A percentile compares a stretch with the other conserved stretches of the same genome.
These are phyloP conservation scores for Vachellia collinsii DNA, from an alignment of 306 rosid genomes.

Conservation along the genomic window DNA sequence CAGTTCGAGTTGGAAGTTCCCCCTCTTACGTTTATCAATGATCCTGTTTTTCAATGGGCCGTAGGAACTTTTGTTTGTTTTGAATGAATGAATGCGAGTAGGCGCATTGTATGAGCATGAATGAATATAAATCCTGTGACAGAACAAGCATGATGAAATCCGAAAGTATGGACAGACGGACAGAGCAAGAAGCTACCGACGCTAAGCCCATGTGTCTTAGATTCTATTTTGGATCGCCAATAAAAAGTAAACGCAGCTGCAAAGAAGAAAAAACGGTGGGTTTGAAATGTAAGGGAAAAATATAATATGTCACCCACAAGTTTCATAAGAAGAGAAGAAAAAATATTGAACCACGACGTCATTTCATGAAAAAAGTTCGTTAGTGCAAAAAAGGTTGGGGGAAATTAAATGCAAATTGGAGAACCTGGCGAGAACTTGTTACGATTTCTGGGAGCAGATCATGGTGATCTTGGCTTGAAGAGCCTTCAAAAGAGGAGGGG, in stretches of 20 bases:
- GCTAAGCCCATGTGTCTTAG: background rate
- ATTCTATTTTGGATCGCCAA: background rate
- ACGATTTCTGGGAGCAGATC: slow-evolving; percentile 8
- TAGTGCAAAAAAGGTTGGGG: too few relatives aligned
- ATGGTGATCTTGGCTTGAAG: slow-evolving; percentile 10
- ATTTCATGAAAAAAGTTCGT: too few relatives aligned
- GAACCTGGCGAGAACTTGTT: slow-evolving; percentile 37
- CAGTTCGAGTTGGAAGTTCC: slow-evolving; percentile 68
- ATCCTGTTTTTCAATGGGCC: slow-evolving; percentile 35
- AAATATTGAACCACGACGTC: too few relatives aligned
- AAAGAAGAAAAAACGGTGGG: background rate
- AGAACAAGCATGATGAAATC: background rate
- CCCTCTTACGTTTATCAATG: slow-evolving; percentile 36
- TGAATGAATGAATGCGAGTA: too few relatives aligned
- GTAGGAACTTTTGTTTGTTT: too few relatives aligned
- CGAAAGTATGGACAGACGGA: too few relatives aligned
- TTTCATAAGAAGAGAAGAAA: background rate
- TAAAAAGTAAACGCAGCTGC: background rate
- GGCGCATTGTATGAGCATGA: background rate
- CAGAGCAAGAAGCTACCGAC: background rate
- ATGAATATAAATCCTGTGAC: background rate
- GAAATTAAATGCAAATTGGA: too few relatives aligned
- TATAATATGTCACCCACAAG: background rate
- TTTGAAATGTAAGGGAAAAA: background rate
- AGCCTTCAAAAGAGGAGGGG: too few relatives aligned